Percentiles rank a stretch among this genome's conserved stretches.
phyloP scores from a whole-genome alignment of 2,329 filamentous ascomycete genomes.

The Zelopaecilomyces penicillatus region DNA sequence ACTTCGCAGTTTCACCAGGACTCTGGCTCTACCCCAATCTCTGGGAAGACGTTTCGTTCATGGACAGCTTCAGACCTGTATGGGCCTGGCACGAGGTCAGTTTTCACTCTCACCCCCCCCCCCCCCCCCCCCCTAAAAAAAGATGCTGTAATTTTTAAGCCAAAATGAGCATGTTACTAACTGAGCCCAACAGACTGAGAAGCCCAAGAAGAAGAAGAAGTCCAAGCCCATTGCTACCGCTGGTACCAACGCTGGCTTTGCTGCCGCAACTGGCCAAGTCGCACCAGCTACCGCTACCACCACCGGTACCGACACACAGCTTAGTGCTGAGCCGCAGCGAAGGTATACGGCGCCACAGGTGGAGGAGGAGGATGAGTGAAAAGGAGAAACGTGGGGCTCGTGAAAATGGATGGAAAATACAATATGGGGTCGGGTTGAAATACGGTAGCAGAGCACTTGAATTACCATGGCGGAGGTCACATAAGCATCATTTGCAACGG shows the following conservation, averaged over 20 bases:
- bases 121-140: conserved; percentile 9
- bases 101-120: conserved; percentile 6
- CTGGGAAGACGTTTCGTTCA: conserved; percentile 97
- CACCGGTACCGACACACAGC: conserved; percentile 47
- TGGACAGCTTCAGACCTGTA: conserved; percentile 90
- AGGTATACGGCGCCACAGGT: conserved; percentile 44
- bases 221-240: conserved; percentile 28
- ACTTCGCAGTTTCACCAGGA: conserved; percentile 75
- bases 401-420: conserved; percentile 4
- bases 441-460: background rate
- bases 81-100: conserved; percentile 98
- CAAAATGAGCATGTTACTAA: too few relatives aligned
- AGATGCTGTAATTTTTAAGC: conserved; percentile 2
- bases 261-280: conserved; percentile 44
- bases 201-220: conserved; percentile 51
- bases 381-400: background rate
- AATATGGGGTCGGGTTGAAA: background rate
- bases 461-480: too few relatives aligned
- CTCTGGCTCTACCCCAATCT: conserved; percentile 98
- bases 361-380: conserved; percentile 44
- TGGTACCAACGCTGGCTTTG: conserved; percentile 35
- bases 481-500: background rate
- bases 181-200: conserved; percentile 18
- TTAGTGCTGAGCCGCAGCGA: conserved; percentile 36
- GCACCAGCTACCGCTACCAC: conserved; percentile 46